A percentile compares a stretch with the other conserved stretches of the same genome.
Conservation (phyloP, 257 asterid species). For the Gardenia jasminoides region DNA sequence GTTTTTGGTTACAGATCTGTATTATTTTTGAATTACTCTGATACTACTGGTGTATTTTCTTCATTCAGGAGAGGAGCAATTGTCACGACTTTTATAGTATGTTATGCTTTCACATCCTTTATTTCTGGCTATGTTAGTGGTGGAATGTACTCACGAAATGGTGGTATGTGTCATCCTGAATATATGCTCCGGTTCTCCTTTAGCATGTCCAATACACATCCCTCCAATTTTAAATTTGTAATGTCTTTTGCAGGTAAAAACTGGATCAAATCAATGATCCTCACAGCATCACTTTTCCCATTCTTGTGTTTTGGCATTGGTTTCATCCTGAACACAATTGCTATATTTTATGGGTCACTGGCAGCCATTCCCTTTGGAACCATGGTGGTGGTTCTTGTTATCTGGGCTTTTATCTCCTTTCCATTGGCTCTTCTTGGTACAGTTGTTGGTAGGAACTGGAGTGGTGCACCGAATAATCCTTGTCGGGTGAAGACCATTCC, state of each 20-base stretch:
- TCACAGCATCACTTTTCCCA: constrained; percentile 63
- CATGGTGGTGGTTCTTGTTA: constrained; percentile 57
- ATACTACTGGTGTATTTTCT: constrained; percentile 14
- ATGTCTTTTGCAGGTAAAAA: constrained; percentile 41
- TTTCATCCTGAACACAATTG: constrained; percentile 57
- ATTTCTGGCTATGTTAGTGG: constrained; percentile 66
- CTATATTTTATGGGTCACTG: constrained; percentile 62
- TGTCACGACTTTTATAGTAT: constrained; percentile 56
- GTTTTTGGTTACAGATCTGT: not conserved
- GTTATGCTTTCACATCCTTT: constrained; percentile 62
- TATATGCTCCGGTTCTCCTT: not conserved
- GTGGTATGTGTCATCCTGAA: constrained; percentile 40
- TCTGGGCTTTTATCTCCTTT: constrained; percentile 64
- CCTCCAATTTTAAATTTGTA: not conserved
- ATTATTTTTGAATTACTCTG: not conserved
- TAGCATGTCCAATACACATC: not conserved
- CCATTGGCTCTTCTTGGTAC: constrained; percentile 65
- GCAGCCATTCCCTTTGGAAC: constrained; percentile 75
- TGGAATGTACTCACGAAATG: constrained; percentile 65
- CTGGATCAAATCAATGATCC: constrained; percentile 65
- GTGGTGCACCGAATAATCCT: constrained; percentile 67
- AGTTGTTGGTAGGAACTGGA: constrained; percentile 65
- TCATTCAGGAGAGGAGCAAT: constrained; percentile 58
- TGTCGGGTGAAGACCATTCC: constrained; percentile 75
- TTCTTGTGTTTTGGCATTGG: constrained; percentile 68